Percentiles rank a stretch among this genome's conserved stretches.
phyloP scores from a whole-genome alignment of 2,329 filamentous ascomycete species.

The Alternaria panax region DNA sequence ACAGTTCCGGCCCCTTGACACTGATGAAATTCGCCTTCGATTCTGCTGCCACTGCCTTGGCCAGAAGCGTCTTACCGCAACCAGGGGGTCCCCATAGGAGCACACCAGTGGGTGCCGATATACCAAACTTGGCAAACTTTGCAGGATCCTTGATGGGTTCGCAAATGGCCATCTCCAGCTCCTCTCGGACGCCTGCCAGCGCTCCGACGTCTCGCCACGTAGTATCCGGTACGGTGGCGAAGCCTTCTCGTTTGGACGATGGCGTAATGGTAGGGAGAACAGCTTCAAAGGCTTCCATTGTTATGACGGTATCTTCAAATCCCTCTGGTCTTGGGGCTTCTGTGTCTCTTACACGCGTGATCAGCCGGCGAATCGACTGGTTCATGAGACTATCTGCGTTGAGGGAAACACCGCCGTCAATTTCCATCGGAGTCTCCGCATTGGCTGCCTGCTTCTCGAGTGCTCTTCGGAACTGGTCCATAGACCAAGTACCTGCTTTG shows the following conservation, averaged over 20 bases:
- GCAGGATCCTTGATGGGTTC: slow-evolving; percentile 86
- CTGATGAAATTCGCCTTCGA: slow-evolving; percentile 98
- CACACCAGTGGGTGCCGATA: slow-evolving; percentile 82
- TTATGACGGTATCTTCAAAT: slow-evolving; percentile 63
- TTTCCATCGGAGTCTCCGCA: slow-evolving; percentile 58
- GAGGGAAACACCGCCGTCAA: slow-evolving; percentile 50
- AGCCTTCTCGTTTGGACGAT: slow-evolving; percentile 89
- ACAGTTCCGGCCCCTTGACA: slow-evolving; percentile 92
- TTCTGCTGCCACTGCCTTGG: slow-evolving; percentile 95
- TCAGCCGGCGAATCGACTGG: slow-evolving; percentile 52
- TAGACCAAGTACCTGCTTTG: slow-evolving; percentile 70
- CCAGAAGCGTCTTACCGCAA: slow-evolving; percentile 94
- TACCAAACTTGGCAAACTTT: slow-evolving; percentile 77
- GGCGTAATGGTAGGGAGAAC: slow-evolving; percentile 80
- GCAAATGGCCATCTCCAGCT: slow-evolving; percentile 85
- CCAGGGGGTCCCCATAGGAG: slow-evolving; percentile 96
- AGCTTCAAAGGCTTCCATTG: slow-evolving; percentile 73
- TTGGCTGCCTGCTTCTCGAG: slow-evolving; percentile 53
- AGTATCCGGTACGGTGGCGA: slow-evolving; percentile 90
- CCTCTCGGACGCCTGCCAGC: slow-evolving; percentile 76
- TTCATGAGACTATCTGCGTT: slow-evolving; percentile 26
- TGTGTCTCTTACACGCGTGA: slow-evolving; percentile 59
- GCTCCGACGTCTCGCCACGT: slow-evolving; percentile 95
- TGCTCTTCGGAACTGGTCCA: slow-evolving; percentile 65
- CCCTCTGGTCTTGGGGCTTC: slow-evolving; percentile 61